A percentile compares a stretch with the other conserved stretches of the same genome.
Evolutionary conservation across 2,329 filamentous ascomycete genomes (phyloP).

Genomic region (Fusarium armeniacum): DNA sequence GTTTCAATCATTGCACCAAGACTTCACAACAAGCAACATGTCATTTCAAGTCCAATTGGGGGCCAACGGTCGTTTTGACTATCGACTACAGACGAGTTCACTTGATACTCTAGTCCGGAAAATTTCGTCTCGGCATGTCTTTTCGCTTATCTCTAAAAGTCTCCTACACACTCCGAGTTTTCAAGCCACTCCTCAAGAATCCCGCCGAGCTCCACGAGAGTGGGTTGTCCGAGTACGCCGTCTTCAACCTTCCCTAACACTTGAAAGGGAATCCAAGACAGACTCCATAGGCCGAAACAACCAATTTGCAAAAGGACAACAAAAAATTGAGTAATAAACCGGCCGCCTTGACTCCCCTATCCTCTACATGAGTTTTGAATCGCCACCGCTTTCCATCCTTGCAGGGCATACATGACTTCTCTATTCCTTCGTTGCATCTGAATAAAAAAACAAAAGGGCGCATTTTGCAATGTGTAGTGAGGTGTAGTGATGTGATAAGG

Average conservation of each 20-base stretch:
- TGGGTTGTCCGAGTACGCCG: conserved; percentile 46
- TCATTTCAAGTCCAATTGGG: neutral
- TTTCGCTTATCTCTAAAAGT: conserved; percentile 44
- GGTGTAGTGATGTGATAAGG: conserved; percentile 31
- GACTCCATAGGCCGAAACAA: conserved; percentile 42
- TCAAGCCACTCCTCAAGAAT: conserved; percentile 41
- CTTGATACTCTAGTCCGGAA: conserved; percentile 53
- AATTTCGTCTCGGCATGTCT: conserved; percentile 41
- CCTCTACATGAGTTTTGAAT: conserved; percentile 60
- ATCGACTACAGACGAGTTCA: conserved; percentile 50
- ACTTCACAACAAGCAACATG: conserved; percentile 16
- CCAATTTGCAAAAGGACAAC: conserved; percentile 46
- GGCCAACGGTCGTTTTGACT: conserved; percentile 41
- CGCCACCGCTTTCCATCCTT: conserved; percentile 54
- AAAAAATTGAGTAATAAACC: conserved; percentile 42
- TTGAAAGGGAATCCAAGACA: conserved; percentile 55
- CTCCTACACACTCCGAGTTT: conserved; percentile 51
- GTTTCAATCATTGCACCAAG: neutral
- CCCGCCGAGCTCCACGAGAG: conserved; percentile 39
- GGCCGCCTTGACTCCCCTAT: conserved; percentile 58
- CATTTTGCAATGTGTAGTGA: conserved; percentile 47
- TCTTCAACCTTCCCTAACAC: conserved; percentile 52
- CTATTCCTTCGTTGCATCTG: conserved; percentile 57
- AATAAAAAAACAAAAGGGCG: conserved; percentile 49
- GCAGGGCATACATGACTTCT: conserved; percentile 60